Evolutionary conservation across 129 eudicot genomes (phyloP).

Genomic region (Lactuca saligna): DNA sequence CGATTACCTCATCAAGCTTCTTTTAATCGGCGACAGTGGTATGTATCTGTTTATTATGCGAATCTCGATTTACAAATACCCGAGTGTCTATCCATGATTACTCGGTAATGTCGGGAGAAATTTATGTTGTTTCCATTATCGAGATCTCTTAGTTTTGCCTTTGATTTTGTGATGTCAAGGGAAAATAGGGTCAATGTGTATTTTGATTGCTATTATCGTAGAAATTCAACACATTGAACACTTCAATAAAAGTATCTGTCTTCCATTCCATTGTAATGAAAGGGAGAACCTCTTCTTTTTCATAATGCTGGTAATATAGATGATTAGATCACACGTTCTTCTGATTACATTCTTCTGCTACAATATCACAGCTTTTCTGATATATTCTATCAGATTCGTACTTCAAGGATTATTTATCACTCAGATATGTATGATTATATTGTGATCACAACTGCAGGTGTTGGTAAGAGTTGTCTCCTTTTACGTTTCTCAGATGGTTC

Average conservation of each 20-base stretch:
- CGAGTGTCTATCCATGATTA: not conserved
- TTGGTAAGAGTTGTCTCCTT: conserved; percentile 99
- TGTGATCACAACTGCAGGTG: conserved; percentile 48
- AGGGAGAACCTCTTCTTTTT: too few species aligned
- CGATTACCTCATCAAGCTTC: conserved; percentile 84
- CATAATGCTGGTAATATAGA: too few species aligned
- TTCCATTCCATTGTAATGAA: too few species aligned
- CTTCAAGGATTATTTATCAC: not conserved
- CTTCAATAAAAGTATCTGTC: too few species aligned
- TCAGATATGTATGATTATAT: conserved; percentile 2
- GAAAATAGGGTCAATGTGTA: conserved; percentile 7
- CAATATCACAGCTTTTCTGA: not conserved
- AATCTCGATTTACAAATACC: not conserved
- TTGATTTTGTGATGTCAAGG: conserved; percentile 6
- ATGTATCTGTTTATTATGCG: conserved; percentile 10
- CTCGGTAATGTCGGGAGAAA: not conserved
- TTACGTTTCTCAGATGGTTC: conserved; percentile 96
- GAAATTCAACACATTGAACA: conserved; percentile 1
- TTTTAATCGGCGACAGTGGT: conserved; percentile 92
- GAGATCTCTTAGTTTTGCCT: conserved; percentile 3
- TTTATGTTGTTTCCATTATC: not conserved
- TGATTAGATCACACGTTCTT: not conserved
- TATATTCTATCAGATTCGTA: not conserved
- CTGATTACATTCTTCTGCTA: not conserved
- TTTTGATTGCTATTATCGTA: not conserved